These are phyloP conservation scores for Quercus bicolor DNA, from an alignment of 306 rosid species.

Conservation along the genomic window DNA sequence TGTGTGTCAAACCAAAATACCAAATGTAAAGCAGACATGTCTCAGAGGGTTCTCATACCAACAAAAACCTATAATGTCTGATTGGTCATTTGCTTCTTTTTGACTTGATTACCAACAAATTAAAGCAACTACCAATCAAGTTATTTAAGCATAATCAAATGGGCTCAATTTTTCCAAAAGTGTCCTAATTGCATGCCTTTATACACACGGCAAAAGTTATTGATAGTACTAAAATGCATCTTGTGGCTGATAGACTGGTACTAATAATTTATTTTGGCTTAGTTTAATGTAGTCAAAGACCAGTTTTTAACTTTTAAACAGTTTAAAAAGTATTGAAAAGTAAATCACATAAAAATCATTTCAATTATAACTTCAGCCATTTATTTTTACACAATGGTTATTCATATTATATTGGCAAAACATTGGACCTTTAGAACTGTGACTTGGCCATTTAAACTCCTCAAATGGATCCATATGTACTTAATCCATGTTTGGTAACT, in stretches of 20 bases:
- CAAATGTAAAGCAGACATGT: constrained; percentile 18
- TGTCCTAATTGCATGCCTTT: constrained; percentile 30
- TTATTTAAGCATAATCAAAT: constrained; percentile 17
- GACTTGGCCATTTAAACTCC: too few relatives aligned
- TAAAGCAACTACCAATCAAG: constrained; percentile 16
- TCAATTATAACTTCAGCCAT: too few relatives aligned
- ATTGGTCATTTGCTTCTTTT: constrained; percentile 28
- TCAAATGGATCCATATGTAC: too few relatives aligned
- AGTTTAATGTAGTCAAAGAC: constrained; percentile 20
- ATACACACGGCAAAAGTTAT: constrained; percentile 24
- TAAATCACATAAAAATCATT: too few relatives aligned
- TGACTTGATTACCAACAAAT: constrained; percentile 33
- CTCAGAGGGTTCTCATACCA: neutral
- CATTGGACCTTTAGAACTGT: too few relatives aligned
- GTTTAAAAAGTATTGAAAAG: neutral
- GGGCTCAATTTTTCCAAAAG: constrained; percentile 29
- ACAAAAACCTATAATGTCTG: constrained; percentile 19
- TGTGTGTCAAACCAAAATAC: too few relatives aligned
- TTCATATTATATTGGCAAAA: too few relatives aligned
- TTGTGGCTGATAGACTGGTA: constrained; percentile 20
- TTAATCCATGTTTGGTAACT: too few relatives aligned
- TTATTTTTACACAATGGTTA: too few relatives aligned
- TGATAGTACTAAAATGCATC: constrained; percentile 16
- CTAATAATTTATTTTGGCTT: constrained; percentile 24
- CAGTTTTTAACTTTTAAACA: neutral